Conservation (phyloP, 2,329 filamentous ascomycete species). For the Fusarium duplospermum region DNA sequence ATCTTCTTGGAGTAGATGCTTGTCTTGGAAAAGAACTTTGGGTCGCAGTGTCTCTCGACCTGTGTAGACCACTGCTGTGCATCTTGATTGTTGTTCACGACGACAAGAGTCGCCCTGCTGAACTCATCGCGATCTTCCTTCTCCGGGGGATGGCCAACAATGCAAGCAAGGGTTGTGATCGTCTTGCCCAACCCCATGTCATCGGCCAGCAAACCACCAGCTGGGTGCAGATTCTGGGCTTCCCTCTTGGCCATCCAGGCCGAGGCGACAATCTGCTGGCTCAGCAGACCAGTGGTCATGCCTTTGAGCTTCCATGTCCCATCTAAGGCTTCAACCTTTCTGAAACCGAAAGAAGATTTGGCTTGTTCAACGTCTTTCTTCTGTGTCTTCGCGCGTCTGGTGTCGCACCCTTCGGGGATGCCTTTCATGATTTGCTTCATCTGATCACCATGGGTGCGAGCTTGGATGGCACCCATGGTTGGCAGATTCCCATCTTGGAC, state of each 20-base stretch:
- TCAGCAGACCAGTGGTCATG: slow-evolving; percentile 49
- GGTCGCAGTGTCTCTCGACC: slow-evolving; percentile 40
- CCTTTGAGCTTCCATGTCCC: slow-evolving; percentile 23
- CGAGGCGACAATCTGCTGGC: slow-evolving; percentile 63
- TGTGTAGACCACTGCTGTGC: slow-evolving; percentile 47
- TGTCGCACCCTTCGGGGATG: slow-evolving; percentile 31
- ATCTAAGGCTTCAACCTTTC: slow-evolving; percentile 6
- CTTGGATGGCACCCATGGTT: not conserved
- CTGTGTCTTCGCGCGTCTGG: slow-evolving; percentile 19
- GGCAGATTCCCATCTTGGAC: not conserved
- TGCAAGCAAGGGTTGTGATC: slow-evolving; percentile 80
- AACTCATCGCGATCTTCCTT: slow-evolving; percentile 51
- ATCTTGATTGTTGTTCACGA: slow-evolving; percentile 43
- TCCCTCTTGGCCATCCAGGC: slow-evolving; percentile 68
- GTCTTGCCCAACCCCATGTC: slow-evolving; percentile 76
- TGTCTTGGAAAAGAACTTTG: not conserved
- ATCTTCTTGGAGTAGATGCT: slow-evolving; percentile 23
- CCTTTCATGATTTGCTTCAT: not conserved
- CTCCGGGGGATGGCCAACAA: slow-evolving; percentile 67
- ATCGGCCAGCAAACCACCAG: slow-evolving; percentile 70
- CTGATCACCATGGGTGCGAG: slow-evolving; percentile 5
- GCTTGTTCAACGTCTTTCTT: slow-evolving; percentile 30
- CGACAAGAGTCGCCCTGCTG: slow-evolving; percentile 50
- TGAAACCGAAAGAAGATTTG: slow-evolving; percentile 25
- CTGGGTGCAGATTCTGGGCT: slow-evolving; percentile 54